Conservation (phyloP, 768 basidiomycete species). For the Asterophora parasitica region DNA sequence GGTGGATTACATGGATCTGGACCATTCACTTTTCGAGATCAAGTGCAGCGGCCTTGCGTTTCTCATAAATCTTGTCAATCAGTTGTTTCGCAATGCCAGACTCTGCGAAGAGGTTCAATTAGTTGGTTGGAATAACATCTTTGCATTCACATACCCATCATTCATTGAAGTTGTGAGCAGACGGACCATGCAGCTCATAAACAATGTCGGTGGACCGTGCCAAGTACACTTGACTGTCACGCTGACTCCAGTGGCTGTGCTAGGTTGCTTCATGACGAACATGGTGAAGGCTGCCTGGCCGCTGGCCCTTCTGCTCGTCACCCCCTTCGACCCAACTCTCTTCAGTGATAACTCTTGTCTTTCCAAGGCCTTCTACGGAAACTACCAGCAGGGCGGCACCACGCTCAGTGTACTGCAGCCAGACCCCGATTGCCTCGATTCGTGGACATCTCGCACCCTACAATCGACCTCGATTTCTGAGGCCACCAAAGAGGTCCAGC, state of each 20-base stretch:
- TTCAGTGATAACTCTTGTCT: conserved; percentile 42
- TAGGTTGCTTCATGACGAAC: too few species aligned
- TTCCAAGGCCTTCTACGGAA: conserved; percentile 49
- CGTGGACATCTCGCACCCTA: conserved; percentile 24
- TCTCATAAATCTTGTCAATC: conserved; percentile 94
- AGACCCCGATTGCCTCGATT: conserved; percentile 35
- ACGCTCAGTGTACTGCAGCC: conserved; percentile 44
- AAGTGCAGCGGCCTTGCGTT: conserved; percentile 90
- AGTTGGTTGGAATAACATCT: background rate
- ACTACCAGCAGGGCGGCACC: conserved; percentile 37
- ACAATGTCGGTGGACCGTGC: conserved; percentile 1
- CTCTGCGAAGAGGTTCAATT: conserved; percentile 39
- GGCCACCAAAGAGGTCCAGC: conserved; percentile 24
- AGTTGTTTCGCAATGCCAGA: conserved; percentile 73
- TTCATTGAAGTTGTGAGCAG: background rate
- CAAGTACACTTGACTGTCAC: too few species aligned
- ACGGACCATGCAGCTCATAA: conserved; percentile 8
- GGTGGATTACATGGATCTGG: background rate
- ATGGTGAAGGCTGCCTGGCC: conserved; percentile 20
- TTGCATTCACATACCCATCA: conserved; percentile 22
- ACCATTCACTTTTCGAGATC: conserved; percentile 84
- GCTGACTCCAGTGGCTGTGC: conserved; percentile 20
- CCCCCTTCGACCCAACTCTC: conserved; percentile 39
- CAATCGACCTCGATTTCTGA: conserved; percentile 23
- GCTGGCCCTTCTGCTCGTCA: conserved; percentile 35